Conservation (phyloP, 768 basidiomycete species). For the Termitomyces sp. region DNA sequence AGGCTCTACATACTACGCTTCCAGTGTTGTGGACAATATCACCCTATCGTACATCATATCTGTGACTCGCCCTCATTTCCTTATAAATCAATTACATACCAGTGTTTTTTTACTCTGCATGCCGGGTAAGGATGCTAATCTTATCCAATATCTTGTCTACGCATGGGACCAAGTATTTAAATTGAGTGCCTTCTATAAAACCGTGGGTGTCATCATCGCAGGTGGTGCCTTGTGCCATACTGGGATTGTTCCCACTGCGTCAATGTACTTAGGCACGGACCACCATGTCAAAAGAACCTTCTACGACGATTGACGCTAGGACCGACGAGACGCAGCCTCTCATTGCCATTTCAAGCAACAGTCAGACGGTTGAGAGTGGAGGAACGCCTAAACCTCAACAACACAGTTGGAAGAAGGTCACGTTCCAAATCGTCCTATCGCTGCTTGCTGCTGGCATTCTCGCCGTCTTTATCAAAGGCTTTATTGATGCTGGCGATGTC, state of each 20-base stretch:
- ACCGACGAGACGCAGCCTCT: neutral
- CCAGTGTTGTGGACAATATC: neutral
- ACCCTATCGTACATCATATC: neutral
- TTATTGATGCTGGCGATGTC: constrained; percentile 63
- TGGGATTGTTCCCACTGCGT: neutral
- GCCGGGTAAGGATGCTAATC: neutral
- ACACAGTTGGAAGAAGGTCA: constrained; percentile 20
- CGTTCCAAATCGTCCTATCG: constrained; percentile 28
- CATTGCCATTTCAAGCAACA: neutral
- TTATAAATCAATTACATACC: neutral
- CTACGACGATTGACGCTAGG: neutral
- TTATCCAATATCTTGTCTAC: neutral
- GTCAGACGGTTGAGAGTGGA: neutral
- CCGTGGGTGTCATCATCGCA: neutral
- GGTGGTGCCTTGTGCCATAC: too few species aligned
- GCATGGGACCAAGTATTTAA: neutral
- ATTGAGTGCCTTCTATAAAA: neutral
- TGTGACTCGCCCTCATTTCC: neutral
- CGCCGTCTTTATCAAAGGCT: constrained; percentile 60
- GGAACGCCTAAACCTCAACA: neutral
- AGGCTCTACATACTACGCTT: too few species aligned
- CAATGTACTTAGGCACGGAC: neutral
- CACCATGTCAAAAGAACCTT: neutral
- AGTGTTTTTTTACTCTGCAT: neutral
- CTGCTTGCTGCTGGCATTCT: constrained; percentile 34